Evolutionary conservation across 116 monocot genomes (phyloP), one percentile per base, ranked within the genome.

Genomic region (Posidonia oceanica): DNA sequence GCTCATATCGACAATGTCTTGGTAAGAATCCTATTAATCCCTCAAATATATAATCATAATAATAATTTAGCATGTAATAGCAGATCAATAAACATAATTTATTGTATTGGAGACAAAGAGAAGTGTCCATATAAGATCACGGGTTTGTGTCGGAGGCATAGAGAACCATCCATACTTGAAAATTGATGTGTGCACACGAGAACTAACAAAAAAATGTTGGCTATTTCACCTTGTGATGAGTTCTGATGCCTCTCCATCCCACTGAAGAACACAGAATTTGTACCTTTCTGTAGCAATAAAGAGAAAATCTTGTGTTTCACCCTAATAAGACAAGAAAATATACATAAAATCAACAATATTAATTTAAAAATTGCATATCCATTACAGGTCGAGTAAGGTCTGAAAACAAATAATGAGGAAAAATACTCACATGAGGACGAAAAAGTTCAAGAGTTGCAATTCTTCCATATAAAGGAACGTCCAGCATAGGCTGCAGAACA

Each of bases 241-340:
- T 77, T 98, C 98, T 67, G 93, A 84, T 51, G 89, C 62, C 64
- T 92, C 93, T 81, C 64, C 78, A 83, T 98, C 98, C 98, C 98
- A 98, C 68, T 98, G 98, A 73, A 98, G 98, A 74, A 98, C 98
- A 77, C 98, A 98, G 75, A 98, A 98, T 79, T 98, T 98, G 75
- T 98, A 98, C 68, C 93, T 82, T 66, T 93, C 92, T 6, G 93
- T 98, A n/a, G 98, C 90, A 87, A 98, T 89, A 77, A 98, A 98
- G 20, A 98, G 86, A 75, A 93, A 93, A 81, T 98, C 98, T 76
- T 98, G 98, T 69, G 87, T 51, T 82, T 98, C 98, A 69, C 91
- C 88, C 98, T 98, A 29, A 29, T 29, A 76, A 63, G 12, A 63
- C 36, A 44, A 67, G 15, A 66, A 22, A 64, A 38, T 11, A 61